Base-by-base conservation (phyloP, 192 early-diverging fungal species). In the Coemansia sp. region DNA sequence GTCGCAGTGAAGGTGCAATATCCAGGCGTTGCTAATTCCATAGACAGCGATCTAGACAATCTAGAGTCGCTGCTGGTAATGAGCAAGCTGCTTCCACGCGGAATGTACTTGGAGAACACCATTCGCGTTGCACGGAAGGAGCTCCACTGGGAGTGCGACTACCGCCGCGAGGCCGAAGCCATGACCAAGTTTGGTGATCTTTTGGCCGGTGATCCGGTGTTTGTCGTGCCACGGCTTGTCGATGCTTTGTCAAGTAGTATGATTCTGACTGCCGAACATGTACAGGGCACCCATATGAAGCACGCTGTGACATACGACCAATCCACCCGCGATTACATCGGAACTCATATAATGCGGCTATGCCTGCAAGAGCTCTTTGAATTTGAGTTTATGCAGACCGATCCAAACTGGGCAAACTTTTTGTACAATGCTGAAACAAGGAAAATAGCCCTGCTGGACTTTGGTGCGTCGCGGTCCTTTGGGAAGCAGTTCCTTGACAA, bases 391-490 rank as follows among this genome's bases (percentile, higher is more conserved):
- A 99, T 99, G 97, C 97, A 99, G 77, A 99, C 97, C 7, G 97
- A 99, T 77, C 97, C 97, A 3, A 99, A 99, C 74, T 99, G 97
- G 97, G 89, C 92, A 58, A 99, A 99, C 76, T 99, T 99, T 74
- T 79, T 99, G 59, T 99, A 95, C 71, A 90, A 94, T 65, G 69
- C 58, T 4, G 40, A 44, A 6, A 87, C 85, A 10, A 81, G 85
- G 54, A 92, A 87, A 77, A 89, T 99, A 53, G 87, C 90, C 40
- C 72, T 99, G 73, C 75, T 99, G 42, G 97, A 99, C 75, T 99
- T 99, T 86, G 97, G 97, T 19, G 93, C 97, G 4, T 91, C 92
- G 23, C 86, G 95, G 32, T 88, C 86, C 52, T 99, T 94, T 70
- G 81, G 85, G 53, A 74, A 85, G 37, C 58, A 67, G 61, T 99